Evolutionary conservation across 1,284 basidiomycete species (phyloP), one percentile per base, ranked within the genome.

Genomic region (Lentinula novae-zelandiae): DNA sequence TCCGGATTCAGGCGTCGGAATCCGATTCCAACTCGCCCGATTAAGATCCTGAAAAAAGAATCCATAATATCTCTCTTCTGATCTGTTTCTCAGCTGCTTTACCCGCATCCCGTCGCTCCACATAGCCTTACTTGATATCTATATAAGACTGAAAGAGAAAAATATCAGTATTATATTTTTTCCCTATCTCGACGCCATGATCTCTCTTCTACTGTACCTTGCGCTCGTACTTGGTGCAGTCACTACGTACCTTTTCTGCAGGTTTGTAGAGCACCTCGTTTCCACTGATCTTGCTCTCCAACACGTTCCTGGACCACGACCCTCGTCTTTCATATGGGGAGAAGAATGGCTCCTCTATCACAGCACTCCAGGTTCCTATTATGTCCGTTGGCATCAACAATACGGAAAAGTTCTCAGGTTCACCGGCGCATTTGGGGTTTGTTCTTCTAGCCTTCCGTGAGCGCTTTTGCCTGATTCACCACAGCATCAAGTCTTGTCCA

Each of bases 291-390:
- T 70, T 40, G 56, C 68, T 33, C 71, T 85, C 57, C 65, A 72
- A 58, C 73, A 76, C 60, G 68, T 85, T 33, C 81, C 81, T 38
- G 82, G 82, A 1, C 83, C 83, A 5, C 68, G 65, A 39, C 42
- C 72, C 9, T 75, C 71, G 22, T 85, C 82, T 20, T 69, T 76
- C 58, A 60, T 86, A 2, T 86, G 84, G 84, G 84, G 84, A 0
- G 78, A 85, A 64, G 84, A 85, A 63, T 81, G 80, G 76, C 63
- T 72, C 22, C 75, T 86, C 13, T 85, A 82, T 63, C 73, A 78
- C 57, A 72, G 70, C 34, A 39, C 67, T 17, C 84, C 84, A 54
- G 84, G 84, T 10, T 71, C 72, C 7, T 74, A 75, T 34, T 83
- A 85, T 65, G 61, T 74, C 46, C 69, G 73, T 22, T 86, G 83